phyloP scores from a whole-genome alignment of 352 stramenopile genomes.

The Phytophthora tentaculata region DNA sequence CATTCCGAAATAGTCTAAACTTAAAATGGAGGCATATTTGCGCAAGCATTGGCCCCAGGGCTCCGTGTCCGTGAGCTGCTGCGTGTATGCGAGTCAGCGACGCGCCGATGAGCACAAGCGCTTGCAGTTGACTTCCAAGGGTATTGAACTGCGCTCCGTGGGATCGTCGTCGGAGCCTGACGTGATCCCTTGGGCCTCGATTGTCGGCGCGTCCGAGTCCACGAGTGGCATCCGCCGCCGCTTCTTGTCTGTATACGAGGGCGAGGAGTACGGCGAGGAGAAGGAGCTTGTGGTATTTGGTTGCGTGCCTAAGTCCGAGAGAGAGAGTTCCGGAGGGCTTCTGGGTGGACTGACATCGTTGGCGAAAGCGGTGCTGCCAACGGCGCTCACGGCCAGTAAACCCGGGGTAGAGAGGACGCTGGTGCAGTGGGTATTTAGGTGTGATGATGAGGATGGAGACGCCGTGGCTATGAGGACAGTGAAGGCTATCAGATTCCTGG shows the following conservation, averaged over 20 bases:
- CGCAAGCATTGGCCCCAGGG: constrained; percentile 34
- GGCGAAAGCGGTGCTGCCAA: constrained; percentile 34
- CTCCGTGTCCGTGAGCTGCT: constrained; percentile 38
- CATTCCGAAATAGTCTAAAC: constrained; percentile 13
- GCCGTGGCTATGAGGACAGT: constrained; percentile 41
- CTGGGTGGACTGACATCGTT: constrained; percentile 26
- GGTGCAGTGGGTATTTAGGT: constrained; percentile 59
- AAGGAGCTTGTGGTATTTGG: constrained; percentile 47
- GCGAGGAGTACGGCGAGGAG: constrained; percentile 24
- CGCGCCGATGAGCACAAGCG: constrained; percentile 35
- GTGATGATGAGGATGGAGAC: constrained; percentile 32
- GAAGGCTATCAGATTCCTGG: constrained; percentile 49
- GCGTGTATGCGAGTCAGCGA: constrained; percentile 32
- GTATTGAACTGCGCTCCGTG: constrained; percentile 43
- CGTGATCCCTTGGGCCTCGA: constrained; percentile 50
- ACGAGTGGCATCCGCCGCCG: constrained; percentile 24
- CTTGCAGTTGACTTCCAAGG: constrained; percentile 38
- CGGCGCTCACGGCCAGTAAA: constrained; percentile 22
- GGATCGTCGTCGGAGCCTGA: constrained; percentile 19
- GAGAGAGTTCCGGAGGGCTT: constrained; percentile 18
- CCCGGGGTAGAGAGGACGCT: constrained; percentile 37
- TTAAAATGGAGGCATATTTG: constrained; percentile 35
- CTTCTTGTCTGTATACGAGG: constrained; percentile 35
- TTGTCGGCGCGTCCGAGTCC: constrained; percentile 50
- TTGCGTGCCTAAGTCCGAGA: constrained; percentile 31